phyloP scores from a whole-genome alignment of 164 flowering plant species.

The Pachysandra terminalis region DNA sequence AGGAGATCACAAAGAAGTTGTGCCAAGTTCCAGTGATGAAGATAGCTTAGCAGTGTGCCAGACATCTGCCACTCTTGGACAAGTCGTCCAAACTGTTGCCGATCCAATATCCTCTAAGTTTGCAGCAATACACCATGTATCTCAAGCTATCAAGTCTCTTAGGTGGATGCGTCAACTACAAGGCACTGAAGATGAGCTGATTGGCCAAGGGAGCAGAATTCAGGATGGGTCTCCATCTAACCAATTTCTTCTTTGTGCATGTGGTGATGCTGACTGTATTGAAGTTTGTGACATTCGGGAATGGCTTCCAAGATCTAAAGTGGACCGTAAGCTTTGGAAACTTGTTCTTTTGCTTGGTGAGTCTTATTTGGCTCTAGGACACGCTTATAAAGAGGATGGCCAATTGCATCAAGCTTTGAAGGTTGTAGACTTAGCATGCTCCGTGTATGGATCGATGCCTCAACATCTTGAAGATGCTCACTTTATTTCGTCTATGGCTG shows the following conservation, averaged over 20 bases:
- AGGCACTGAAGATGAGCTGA: conserved; percentile 36
- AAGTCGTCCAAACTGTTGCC: conserved; percentile 44
- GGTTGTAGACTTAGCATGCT: conserved; percentile 78
- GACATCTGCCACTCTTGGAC: conserved; percentile 28
- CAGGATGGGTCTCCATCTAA: conserved; percentile 33
- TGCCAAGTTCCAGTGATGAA: conserved; percentile 16
- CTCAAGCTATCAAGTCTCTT: conserved; percentile 93
- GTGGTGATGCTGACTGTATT: conserved; percentile 96
- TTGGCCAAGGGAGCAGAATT: conserved; percentile 27
- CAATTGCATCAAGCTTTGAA: conserved; percentile 77
- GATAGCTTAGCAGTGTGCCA: conserved; percentile 32
- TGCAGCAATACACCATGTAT: conserved; percentile 96
- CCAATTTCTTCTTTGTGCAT: conserved; percentile 65
- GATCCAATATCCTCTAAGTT: conserved; percentile 85
- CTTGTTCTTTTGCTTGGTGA: conserved; percentile 95
- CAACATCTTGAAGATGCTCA: conserved; percentile 60
- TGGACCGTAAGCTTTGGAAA: conserved; percentile 91
- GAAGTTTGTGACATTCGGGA: conserved; percentile 93
- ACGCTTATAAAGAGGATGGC: conserved; percentile 80
- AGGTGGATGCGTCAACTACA: conserved; percentile 85
- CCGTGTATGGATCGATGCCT: conserved; percentile 97
- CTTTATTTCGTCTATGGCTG: conserved; percentile 72
- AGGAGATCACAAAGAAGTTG: conserved; percentile 15
- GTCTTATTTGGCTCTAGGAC: conserved; percentile 93
- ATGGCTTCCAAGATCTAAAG: conserved; percentile 86